Base-by-base conservation (phyloP, 306 rosid genomes). In the Quercus agrifolia region DNA sequence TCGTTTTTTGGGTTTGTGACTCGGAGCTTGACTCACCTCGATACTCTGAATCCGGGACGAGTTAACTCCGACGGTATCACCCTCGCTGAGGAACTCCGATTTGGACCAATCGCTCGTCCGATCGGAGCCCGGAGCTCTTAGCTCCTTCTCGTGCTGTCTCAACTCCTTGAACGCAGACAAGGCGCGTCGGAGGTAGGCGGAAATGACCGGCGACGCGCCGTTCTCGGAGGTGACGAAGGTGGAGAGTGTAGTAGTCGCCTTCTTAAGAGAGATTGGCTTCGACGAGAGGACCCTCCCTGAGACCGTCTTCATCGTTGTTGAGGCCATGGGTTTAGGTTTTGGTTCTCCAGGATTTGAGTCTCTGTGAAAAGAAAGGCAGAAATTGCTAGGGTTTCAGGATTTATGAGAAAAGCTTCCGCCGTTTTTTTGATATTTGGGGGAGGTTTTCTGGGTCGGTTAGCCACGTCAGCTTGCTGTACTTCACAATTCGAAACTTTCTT, bases 141-240 rank as follows among this genome's bases (percentile, higher is more conserved):
- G 77, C 52, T 82, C 88, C 71, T 67, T 81, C 61, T 87, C 85
- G 6, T 82, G 85, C 83, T 80, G 88, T 49, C 83, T 83, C 61
- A 85, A 71, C 85, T 88, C 91, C 80, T 88, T 77, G 84, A 88
- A 85, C 7, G 91, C 80, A 38, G 64, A 72, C 30, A 86, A 33
- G 70, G 89, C 44, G 72, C 91, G 91, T n/a, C 89, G 74, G 44
- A 85, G 86, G 79, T 83, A 88, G 4, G 83, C 85, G 19, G 71
- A 55, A 5, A 79, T 44, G 5, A 83, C 87, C 30, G 66, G 79
- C 1, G 87, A 68, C 63, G 86, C 81, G 14, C 86, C 91, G 21
- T 75, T 87, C 0, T 87, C 85, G 17, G 80, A 44, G 71, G 87
- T 55, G 23, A 73, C 76, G 11, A 83, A 86, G 20, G 74, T 67